These are phyloP conservation scores for Anastatica hierochuntica DNA, from an alignment of 345 rosid species.

Conservation along the genomic window DNA sequence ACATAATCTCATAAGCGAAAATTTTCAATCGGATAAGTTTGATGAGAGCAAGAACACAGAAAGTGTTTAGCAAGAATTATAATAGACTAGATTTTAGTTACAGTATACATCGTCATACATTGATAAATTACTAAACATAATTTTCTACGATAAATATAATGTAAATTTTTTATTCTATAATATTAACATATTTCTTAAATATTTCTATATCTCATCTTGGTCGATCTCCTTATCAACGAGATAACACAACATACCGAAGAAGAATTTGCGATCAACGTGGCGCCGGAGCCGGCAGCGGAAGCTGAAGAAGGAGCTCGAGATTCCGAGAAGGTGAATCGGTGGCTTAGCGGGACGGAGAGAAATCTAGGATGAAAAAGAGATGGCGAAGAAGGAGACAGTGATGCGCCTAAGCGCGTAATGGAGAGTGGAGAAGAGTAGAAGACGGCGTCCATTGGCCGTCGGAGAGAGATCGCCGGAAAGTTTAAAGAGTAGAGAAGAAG, in stretches of 20 bases:
- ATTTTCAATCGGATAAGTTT: no score
- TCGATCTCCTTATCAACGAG: no score
- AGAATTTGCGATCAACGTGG: constrained; percentile 44
- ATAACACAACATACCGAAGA: constrained; percentile 40
- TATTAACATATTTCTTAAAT: no score
- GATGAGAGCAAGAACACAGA: no score
- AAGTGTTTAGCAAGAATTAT: no score
- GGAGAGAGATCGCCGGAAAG: constrained; percentile 16
- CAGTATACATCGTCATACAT: no score
- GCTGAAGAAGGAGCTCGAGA: constrained; percentile 11
- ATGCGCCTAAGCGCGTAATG: constrained; percentile 30
- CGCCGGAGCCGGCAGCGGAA: constrained; percentile 30
- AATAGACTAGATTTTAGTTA: no score
- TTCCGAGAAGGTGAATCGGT: constrained; percentile 6
- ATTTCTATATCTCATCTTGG: no score
- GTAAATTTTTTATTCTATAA: no score
- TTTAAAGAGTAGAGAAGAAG: not conserved
- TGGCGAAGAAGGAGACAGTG: constrained; percentile 14
- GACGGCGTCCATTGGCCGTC: constrained; percentile 38
- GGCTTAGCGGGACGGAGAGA: constrained; percentile 16
- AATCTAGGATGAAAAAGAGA: constrained; percentile 28
- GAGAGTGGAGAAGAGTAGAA: constrained; percentile 22
- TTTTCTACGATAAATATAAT: no score
- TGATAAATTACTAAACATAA: no score
- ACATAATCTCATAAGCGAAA: no score